Evolutionary conservation across 2,329 filamentous ascomycete species (phyloP).

Genomic region (Sporothrix schenckii): DNA sequence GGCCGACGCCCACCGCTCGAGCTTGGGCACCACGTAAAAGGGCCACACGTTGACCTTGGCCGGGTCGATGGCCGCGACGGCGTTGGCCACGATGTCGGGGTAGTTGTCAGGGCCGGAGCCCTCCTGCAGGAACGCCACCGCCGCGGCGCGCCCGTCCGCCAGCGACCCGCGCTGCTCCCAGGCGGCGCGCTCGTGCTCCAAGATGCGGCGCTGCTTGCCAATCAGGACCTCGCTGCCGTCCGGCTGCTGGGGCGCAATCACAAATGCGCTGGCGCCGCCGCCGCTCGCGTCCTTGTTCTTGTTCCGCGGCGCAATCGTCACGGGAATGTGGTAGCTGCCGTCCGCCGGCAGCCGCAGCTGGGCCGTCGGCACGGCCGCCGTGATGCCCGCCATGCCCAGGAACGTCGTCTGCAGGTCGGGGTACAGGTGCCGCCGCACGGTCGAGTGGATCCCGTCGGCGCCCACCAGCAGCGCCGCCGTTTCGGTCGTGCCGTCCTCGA

Average conservation of each 20-base stretch:
- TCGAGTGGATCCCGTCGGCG: constrained; percentile 57
- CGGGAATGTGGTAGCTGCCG: constrained; percentile 46
- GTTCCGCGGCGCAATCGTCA: constrained; percentile 48
- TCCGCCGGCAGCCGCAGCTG: constrained; percentile 44
- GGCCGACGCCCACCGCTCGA: constrained; percentile 50
- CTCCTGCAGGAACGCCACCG: constrained; percentile 43
- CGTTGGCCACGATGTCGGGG: background rate
- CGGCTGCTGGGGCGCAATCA: constrained; percentile 53
- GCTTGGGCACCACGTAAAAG: constrained; percentile 52
- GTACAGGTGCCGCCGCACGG: constrained; percentile 52
- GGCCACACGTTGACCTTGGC: constrained; percentile 53
- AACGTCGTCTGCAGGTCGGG: constrained; percentile 55
- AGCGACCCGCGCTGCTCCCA: constrained; percentile 47
- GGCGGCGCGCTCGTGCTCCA: constrained; percentile 46
- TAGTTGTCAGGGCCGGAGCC: constrained; percentile 36
- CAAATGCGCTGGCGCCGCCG: constrained; percentile 48
- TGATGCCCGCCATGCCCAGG: constrained; percentile 51
- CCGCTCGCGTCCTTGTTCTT: too few relatives aligned
- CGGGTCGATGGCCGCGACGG: constrained; percentile 36
- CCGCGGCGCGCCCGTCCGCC: constrained; percentile 45
- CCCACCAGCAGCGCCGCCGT: constrained; percentile 52
- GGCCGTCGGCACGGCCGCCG: constrained; percentile 40
- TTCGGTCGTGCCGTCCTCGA: constrained; percentile 30
- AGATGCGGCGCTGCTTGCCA: constrained; percentile 49
- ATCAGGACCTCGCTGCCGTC: constrained; percentile 56